Evolutionary conservation across 495 filamentous ascomycete genomes (phyloP), one percentile per base, ranked within the genome.

Genomic region (Niebla homalea): DNA sequence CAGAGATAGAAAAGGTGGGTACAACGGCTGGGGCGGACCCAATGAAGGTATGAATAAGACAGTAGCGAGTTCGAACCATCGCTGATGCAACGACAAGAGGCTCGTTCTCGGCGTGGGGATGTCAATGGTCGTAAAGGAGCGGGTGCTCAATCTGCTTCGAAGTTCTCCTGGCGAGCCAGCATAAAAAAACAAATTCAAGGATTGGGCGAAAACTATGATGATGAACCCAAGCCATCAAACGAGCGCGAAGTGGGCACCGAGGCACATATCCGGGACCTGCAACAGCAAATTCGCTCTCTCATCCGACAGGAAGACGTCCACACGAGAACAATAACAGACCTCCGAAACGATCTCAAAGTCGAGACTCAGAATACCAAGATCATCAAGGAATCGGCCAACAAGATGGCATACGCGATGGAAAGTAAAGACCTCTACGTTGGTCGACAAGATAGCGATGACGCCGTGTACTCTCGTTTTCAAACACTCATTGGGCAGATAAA

Each of bases 361-460:
- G 54, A 50, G 37, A 20, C 42, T 21, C 36, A 57, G 23, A 42
- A 48, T 4, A 36, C 29, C 22, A 49, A 49, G 15, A 45, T 43
- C 14, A 50, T 57, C 12, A 60, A 54, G 36, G 18, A 41, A 35
- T 57, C 50, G 11, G 55, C 50, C 5, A 38, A 52, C 23, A 45
- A 48, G 26, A 49, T 57, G 51, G 12, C 43, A 6, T 41, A 38
- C n/a, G 43, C 51, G 8, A 52, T 60, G 55, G 55, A 60, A n/a
- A 57, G 36, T 19, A 60, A 58, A 47, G 55, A 60, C 32, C 41
- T 60, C 12, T 53, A 46, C 8, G 21, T 60, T n/a, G 55, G 57
- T 18, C 36, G 43, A 29, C 57, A 54, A 41, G 40, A 38, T 18
- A 52, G 19, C 7, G 57, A 60, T 37, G 44, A 50, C 15, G 50